These are phyloP conservation scores for Candida sphagnicola DNA, from an alignment of 805 yeast species.

Conservation along the genomic window DNA sequence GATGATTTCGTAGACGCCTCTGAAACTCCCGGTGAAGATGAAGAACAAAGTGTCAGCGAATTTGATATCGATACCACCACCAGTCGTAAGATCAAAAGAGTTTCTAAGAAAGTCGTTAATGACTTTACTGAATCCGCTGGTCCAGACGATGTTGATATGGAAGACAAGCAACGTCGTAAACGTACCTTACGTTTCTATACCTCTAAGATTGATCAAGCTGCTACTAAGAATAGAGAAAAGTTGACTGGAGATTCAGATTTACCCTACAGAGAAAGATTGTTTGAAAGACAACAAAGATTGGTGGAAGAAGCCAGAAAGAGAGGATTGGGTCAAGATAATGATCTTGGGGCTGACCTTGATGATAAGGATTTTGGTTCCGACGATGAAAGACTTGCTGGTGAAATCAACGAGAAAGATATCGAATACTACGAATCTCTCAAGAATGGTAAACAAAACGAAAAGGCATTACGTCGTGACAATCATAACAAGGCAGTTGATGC, in stretches of 20 bases:
- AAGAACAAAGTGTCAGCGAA: conserved; percentile 20
- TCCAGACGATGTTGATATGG: conserved; percentile 78
- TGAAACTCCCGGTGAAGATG: conserved; percentile 7
- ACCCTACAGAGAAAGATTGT: conserved; percentile 87
- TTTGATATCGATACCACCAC: conserved; percentile 49
- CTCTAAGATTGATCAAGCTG: conserved; percentile 88
- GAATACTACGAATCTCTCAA: conserved; percentile 59
- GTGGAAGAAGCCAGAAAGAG: conserved; percentile 85
- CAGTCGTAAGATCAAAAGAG: conserved; percentile 48
- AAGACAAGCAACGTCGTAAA: conserved; percentile 79
- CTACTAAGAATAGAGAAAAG: conserved; percentile 44
- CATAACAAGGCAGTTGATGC: conserved; percentile 73
- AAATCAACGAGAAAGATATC: conserved; percentile 45
- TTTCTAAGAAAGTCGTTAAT: conserved; percentile 12
- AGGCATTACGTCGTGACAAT: conserved; percentile 52
- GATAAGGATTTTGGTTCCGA: conserved; percentile 45
- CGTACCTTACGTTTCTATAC: conserved; percentile 91
- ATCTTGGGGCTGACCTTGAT: conserved; percentile 53
- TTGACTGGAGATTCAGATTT: conserved; percentile 82
- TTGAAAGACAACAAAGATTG: conserved; percentile 84
- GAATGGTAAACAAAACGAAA: conserved; percentile 43
- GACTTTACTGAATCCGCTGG: conserved; percentile 65
- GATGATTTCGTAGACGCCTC: conserved; percentile 17
- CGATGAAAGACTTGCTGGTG: conserved; percentile 42
- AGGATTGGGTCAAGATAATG: conserved; percentile 51